Conservation (phyloP, 2,329 filamentous ascomycete species). For the Alternaria sp. region DNA sequence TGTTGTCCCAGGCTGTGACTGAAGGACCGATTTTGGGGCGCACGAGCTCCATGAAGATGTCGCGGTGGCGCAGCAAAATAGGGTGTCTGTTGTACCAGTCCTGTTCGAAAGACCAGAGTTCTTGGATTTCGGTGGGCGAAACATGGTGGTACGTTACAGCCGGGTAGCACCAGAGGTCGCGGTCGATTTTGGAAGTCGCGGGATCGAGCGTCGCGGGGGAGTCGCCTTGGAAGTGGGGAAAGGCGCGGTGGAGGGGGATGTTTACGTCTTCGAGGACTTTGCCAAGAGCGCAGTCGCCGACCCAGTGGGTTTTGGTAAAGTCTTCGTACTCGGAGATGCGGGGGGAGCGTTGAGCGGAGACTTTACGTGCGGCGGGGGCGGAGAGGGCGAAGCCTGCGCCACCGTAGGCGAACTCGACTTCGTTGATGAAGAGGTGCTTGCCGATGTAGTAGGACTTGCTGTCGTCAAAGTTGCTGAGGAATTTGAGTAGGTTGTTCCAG, state of each 20-base stretch:
- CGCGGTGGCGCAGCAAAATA: slow-evolving; percentile 45
- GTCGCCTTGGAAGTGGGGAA: slow-evolving; percentile 56
- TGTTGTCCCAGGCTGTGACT: slow-evolving; percentile 44
- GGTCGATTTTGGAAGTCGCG: slow-evolving; percentile 40
- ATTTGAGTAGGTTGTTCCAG: slow-evolving; percentile 50
- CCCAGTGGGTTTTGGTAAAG: slow-evolving; percentile 46
- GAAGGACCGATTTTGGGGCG: slow-evolving; percentile 35
- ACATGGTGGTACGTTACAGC: slow-evolving; percentile 52
- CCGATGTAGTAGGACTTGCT: slow-evolving; percentile 53
- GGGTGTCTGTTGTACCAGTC: slow-evolving; percentile 47
- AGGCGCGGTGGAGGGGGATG: slow-evolving; percentile 47
- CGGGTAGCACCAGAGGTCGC: slow-evolving; percentile 53
- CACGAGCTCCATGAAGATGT: slow-evolving; percentile 46
- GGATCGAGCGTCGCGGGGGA: slow-evolving; percentile 52
- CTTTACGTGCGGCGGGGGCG: slow-evolving; percentile 48
- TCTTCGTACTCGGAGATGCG: slow-evolving; percentile 45
- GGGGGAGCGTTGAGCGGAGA: slow-evolving; percentile 39
- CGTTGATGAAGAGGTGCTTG: slow-evolving; percentile 52
- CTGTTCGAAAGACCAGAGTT: slow-evolving; percentile 50
- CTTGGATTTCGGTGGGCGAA: slow-evolving; percentile 44
- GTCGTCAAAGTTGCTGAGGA: slow-evolving; percentile 48
- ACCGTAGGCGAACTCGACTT: slow-evolving; percentile 54
- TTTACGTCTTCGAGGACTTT: slow-evolving; percentile 47
- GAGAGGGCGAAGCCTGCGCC: slow-evolving; percentile 55
- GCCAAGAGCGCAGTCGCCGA: slow-evolving; percentile 49